Evolutionary conservation across 2,329 filamentous ascomycete species (phyloP).

Genomic region (Botrytis hyacinthi): DNA sequence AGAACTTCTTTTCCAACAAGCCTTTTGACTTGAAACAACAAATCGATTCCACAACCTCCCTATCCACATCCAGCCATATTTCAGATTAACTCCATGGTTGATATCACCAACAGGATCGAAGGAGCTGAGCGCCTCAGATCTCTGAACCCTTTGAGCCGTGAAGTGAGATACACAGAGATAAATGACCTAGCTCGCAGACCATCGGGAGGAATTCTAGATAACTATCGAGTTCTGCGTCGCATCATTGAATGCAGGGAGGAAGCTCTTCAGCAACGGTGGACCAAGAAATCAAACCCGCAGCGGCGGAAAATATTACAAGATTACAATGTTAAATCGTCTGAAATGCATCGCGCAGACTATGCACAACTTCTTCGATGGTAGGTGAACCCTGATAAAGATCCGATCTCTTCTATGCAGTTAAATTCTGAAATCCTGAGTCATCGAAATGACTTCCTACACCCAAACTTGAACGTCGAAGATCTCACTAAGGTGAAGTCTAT

Average conservation of each 20-base stretch:
- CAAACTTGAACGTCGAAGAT: not conserved
- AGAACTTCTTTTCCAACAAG: not conserved
- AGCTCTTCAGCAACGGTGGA: not conserved
- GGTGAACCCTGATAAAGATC: not conserved
- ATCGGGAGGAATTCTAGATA: not conserved
- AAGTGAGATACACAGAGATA: not conserved
- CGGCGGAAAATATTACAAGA: not conserved
- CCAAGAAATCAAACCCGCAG: not conserved
- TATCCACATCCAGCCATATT: not conserved
- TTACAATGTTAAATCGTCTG: not conserved
- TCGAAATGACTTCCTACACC: not conserved
- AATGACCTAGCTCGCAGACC: not conserved
- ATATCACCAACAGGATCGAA: not conserved
- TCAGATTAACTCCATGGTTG: not conserved
- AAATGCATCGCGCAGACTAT: not conserved
- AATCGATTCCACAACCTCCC: not conserved
- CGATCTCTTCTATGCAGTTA: not conserved
- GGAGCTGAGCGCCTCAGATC: not conserved
- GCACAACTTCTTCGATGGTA: not conserved
- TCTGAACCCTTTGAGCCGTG: not conserved
- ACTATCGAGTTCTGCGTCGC: not conserved
- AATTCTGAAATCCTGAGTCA: not conserved
- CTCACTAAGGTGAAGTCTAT: not conserved
- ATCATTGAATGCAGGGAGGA: not conserved
- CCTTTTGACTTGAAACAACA: not conserved